Evolutionary conservation across 441 rosid species (phyloP), one percentile per base, ranked within the genome.

Genomic region (Pelargonium myrrhifolium): DNA sequence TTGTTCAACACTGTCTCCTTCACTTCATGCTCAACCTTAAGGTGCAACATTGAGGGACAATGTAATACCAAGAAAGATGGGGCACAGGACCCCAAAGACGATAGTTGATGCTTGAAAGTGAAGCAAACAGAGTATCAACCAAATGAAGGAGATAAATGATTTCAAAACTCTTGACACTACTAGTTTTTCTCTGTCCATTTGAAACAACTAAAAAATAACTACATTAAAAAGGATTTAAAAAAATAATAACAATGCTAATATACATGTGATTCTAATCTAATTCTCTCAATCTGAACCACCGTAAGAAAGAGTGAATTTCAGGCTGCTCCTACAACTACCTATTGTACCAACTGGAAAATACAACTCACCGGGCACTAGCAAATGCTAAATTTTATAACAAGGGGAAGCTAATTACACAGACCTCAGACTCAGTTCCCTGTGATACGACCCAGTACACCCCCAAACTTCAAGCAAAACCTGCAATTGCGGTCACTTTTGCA

Each of bases 241-340:
- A 65, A 60, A n/a, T 7, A 59, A 21, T 59, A 43, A 11, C 3
- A 76, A 74, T 64, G 72, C 75, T 62, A 75, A 80, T 80, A 66
- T 83, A 85, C 83, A 83, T 28, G 81, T 53, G 59, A 53, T 53
- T 53, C 73, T 59, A 66, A 79, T 76, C 85, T 78, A 78, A 71
- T 63, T 65, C 79, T 74, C 76, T 67, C 70, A 28, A 76, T 51
- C 78, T 75, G 72, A 65, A 68, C 78, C 60, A 62, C 79, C 65
- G 74, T 15, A 70, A 60, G 63, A 66, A 71, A 20, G 18, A 72
- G 67, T 61, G 49, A 64, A 60, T 67, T 64, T 65, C 58, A 40
- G 45, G 53, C 71, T 53, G 59, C 59, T 53, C 7, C 58, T 8
- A 15, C 15, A 8, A 53, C 59, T 53, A 53, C 20, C 59, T 53